Conservation (phyloP, 257 asterid species). For the Solanum clarkiae region DNA sequence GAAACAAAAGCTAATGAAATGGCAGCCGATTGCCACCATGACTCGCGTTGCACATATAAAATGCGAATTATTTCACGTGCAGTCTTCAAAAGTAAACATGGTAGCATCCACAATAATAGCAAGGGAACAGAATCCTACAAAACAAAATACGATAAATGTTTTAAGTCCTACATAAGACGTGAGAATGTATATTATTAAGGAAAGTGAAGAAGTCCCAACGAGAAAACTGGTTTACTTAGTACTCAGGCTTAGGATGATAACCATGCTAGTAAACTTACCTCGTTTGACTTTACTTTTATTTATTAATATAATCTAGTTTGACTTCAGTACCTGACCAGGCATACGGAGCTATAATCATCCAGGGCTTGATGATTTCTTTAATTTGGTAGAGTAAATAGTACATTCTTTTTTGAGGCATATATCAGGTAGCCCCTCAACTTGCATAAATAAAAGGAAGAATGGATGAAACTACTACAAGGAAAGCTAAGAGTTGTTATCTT, state of each 20-base stretch:
- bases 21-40: conserved; percentile 55
- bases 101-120: conserved; percentile 45
- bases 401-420: background rate
- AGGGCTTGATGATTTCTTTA: background rate
- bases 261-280: background rate
- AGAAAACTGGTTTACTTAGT: background rate
- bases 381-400: background rate
- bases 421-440: background rate
- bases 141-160: background rate
- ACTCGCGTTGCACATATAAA: conserved; percentile 41
- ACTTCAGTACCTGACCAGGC: background rate
- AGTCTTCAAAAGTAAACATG: conserved; percentile 50
- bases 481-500: background rate
- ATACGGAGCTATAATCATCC: background rate
- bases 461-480: background rate
- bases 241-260: background rate
- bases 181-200: background rate
- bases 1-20: conserved; percentile 37
- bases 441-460: background rate
- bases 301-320: background rate
- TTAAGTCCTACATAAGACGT: background rate
- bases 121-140: conserved; percentile 57
- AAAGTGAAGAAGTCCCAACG: background rate
- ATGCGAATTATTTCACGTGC: conserved; percentile 56
- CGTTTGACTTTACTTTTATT: background rate